Base-by-base conservation (phyloP, 2,329 filamentous ascomycete species). In the Balansia obtecta region DNA sequence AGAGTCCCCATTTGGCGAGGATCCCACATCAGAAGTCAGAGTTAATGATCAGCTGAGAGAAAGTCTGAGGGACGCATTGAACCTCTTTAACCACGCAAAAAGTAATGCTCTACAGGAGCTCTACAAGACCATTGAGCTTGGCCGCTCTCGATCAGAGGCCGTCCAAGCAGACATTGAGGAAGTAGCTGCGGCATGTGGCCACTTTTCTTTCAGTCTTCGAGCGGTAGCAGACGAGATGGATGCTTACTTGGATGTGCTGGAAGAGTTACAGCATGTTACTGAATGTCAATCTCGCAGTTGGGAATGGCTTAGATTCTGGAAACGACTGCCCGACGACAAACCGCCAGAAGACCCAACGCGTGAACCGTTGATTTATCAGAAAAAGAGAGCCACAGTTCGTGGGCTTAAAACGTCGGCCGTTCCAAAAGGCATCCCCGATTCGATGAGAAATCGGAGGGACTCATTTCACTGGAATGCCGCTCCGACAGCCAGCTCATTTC, bases 91-190 rank as follows among this genome's bases (percentile, higher is more conserved):
- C 45, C 71, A 77, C 50, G 83, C 89, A 10, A 80, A 90, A 56
- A 80, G 79, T 50, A 80, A 85, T 46, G 89, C 93, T 0, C 71
- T 98, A 7, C 76, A 82, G 51, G 77, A 85, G 51, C 74, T 98
- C 1, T 97, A 98, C 65, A 82, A 79, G 55, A 86, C 79, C 48
- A 88, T 89, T 53, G 83, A 89, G 58, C 73, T 89, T 39, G 80
- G 79, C 11, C 80, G 80, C 52, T 72, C 81, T 3, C 77, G 81
- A 41, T 83, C 85, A 0, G 76, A 88, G 48, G 85, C 85, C 54
- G 77, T 91, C 9, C 85, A 94, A 61, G 93, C 91, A 2, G 93
- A 97, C 64, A 89, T 95, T 51, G 93, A 98, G 64, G 93, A 98
- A 66, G 90, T 97, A 11, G 90, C 91, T 40, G 91, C 93, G n/a